Percentiles rank a stretch among this genome's conserved stretches.
phyloP scores from a whole-genome alignment of 2,329 filamentous ascomycete species.

The Lachnellula cervina region DNA sequence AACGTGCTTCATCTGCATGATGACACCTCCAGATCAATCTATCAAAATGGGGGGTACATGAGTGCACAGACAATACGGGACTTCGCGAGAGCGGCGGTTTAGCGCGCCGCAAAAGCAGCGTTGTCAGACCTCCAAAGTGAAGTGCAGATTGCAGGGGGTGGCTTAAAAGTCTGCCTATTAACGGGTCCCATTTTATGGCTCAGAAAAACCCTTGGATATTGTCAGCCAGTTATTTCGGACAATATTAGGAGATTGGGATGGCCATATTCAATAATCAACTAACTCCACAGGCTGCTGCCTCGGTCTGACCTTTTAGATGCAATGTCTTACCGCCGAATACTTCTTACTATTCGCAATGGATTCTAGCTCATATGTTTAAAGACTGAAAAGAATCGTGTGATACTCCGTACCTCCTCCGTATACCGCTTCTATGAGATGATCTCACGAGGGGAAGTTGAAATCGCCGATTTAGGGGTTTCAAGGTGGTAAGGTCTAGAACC shows the following conservation, averaged over 20 bases:
- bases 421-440: background rate
- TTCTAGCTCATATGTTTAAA: background rate
- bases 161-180: constrained; percentile 18
- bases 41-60: constrained; percentile 2
- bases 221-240: constrained; percentile 21
- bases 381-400: background rate
- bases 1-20: constrained; percentile 8
- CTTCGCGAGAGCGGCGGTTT: constrained; percentile 13
- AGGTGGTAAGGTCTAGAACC: constrained; percentile 7
- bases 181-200: constrained; percentile 3
- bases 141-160: constrained; percentile 3
- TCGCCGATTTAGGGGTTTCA: background rate
- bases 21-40: constrained; percentile 8
- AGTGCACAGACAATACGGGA: constrained; percentile 19
- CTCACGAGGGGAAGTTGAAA: no score
- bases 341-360: background rate
- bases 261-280: constrained; percentile 1
- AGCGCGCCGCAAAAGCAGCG: constrained; percentile 21
- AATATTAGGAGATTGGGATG: constrained; percentile 25
- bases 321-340: constrained; percentile 39
- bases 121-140: background rate
- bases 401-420: background rate
- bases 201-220: constrained; percentile 15
- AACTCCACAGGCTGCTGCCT: constrained; percentile 24
- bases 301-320: constrained; percentile 38